These are phyloP conservation scores for Dentipellis sp. DNA, from an alignment of 768 basidiomycete species.

Conservation along the genomic window DNA sequence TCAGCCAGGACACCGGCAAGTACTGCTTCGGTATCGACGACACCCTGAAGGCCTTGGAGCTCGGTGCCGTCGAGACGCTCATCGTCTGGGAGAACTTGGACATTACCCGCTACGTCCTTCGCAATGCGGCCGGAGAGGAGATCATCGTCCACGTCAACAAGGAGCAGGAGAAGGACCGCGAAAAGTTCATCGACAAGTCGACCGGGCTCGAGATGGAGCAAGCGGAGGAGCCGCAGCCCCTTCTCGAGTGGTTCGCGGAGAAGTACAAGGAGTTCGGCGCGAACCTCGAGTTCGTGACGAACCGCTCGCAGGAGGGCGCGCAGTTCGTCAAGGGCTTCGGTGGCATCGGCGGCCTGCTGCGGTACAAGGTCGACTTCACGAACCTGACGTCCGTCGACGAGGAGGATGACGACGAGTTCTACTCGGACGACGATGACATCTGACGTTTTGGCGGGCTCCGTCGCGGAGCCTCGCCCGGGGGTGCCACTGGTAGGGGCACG, in stretches of 20 bases:
- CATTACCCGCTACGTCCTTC: constrained; percentile 76
- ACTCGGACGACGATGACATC: constrained; percentile 64
- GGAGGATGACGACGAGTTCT: constrained; percentile 70
- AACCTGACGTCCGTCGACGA: constrained; percentile 70
- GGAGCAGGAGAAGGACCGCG: constrained; percentile 86
- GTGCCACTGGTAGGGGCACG: constrained; percentile 36
- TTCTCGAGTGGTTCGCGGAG: constrained; percentile 98
- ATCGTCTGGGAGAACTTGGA: constrained; percentile 99
- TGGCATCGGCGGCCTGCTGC: constrained; percentile 89
- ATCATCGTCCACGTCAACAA: constrained; percentile 69
- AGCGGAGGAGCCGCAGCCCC: constrained; percentile 64
- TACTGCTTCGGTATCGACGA: constrained; percentile 98
- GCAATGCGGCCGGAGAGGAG: constrained; percentile 91
- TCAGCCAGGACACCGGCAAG: constrained; percentile 91
- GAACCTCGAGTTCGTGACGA: constrained; percentile 91
- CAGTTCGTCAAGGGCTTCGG: constrained; percentile 99
- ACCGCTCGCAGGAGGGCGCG: constrained; percentile 93
- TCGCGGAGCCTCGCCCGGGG: constrained; percentile 59
- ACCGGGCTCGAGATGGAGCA: constrained; percentile 97
- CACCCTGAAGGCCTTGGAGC: constrained; percentile 91
- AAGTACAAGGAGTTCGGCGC: constrained; percentile 98
- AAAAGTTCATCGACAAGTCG: constrained; percentile 92
- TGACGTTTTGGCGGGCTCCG: constrained; percentile 84
- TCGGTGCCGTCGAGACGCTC: constrained; percentile 93
- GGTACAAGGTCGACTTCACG: constrained; percentile 96